These are phyloP conservation scores for Drosera spatulata DNA, from an alignment of 179 eudicot genomes.

Conservation along the genomic window DNA sequence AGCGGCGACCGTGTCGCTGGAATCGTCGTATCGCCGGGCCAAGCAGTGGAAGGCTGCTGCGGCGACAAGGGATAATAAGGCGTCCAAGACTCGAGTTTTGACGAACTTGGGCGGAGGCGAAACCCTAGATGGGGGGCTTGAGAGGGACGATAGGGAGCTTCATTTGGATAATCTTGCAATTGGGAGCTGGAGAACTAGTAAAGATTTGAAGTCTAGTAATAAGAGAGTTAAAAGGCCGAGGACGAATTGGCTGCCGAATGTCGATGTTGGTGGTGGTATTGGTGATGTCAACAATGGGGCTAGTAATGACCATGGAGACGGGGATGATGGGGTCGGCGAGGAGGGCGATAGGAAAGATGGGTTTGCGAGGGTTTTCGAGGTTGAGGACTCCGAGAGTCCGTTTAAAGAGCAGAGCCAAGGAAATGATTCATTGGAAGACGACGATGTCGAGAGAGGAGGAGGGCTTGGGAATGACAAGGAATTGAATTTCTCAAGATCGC, in stretches of 20 bases:
- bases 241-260: conserved; percentile 15
- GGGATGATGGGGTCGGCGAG: conserved; percentile 4
- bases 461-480: conserved; percentile 5
- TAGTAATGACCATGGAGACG: conserved; percentile 7
- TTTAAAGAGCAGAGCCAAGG: conserved; percentile 20
- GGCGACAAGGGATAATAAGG: conserved; percentile 11
- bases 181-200: conserved; percentile 17
- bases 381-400: conserved; percentile 20
- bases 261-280: conserved; percentile 1
- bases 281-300: conserved; percentile 3
- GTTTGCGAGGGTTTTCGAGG: conserved; percentile 11
- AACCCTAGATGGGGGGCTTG: conserved; percentile 6
- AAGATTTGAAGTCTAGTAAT: conserved; percentile 15
- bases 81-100: conserved; percentile 28
- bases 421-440: conserved; percentile 18
- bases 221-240: conserved; percentile 16
- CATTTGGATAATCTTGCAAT: conserved; percentile 16
- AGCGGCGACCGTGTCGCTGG: conserved; percentile 18
- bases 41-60: conserved; percentile 20
- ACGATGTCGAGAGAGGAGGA: neutral
- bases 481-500: conserved; percentile 2
- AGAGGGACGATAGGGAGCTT: conserved; percentile 3
- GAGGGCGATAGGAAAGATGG: conserved; percentile 10
- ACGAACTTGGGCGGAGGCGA: conserved; percentile 23
- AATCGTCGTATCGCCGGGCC: conserved; percentile 17